Percentiles rank a stretch among this genome's conserved stretches.
Evolutionary conservation across 495 filamentous ascomycete genomes (phyloP).

Genomic region (Neurospora hispaniola): DNA sequence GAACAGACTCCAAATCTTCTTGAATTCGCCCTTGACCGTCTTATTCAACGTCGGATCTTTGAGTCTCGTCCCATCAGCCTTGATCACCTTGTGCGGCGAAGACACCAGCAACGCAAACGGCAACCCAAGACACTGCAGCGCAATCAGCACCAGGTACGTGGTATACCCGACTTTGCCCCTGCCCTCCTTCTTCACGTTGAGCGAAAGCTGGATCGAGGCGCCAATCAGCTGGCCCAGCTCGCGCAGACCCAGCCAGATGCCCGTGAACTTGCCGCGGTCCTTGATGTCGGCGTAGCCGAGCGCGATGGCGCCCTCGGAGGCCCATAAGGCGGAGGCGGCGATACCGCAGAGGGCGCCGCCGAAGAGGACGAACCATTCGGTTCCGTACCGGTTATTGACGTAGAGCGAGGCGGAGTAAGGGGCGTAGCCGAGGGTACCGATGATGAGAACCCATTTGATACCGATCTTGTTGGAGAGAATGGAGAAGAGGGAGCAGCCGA

Average conservation of each 20-base stretch:
- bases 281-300: conserved; percentile 45
- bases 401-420: conserved; percentile 48
- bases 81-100: conserved; percentile 44
- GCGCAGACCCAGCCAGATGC: conserved; percentile 48
- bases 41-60: conserved; percentile 32
- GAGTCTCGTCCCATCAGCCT: conserved; percentile 35
- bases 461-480: conserved; percentile 44
- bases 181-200: conserved; percentile 36
- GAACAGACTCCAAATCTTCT: conserved; percentile 35
- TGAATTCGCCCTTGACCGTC: conserved; percentile 31
- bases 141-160: conserved; percentile 46
- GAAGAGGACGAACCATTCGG: conserved; percentile 46
- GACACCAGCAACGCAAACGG: conserved; percentile 43
- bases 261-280: conserved; percentile 44
- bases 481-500: conserved; percentile 42
- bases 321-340: conserved; percentile 47
- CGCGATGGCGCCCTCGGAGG: conserved; percentile 46
- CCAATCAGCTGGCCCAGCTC: conserved; percentile 47
- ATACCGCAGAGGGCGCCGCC: conserved; percentile 47
- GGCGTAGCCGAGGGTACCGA: conserved; percentile 46
- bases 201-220: conserved; percentile 42
- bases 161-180: conserved; percentile 44
- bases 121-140: conserved; percentile 40
- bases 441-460: conserved; percentile 41
- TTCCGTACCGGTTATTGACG: conserved; percentile 47